Percentiles rank a stretch among this genome's conserved stretches.
Evolutionary conservation across 768 basidiomycete genomes (phyloP).

Genomic region (Suillus paluster): DNA sequence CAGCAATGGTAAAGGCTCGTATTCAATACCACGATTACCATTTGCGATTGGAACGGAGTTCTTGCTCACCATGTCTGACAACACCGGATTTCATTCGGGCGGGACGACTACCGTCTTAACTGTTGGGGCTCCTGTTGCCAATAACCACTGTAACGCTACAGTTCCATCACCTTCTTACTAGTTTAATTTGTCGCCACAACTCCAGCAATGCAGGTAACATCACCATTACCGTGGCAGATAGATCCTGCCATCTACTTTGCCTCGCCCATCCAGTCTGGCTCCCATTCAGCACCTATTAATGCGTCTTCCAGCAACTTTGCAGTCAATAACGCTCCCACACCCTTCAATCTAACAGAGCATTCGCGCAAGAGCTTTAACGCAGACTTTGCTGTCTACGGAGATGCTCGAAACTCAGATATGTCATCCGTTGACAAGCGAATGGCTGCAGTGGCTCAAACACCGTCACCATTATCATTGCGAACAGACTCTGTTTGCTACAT

Average conservation of each 20-base stretch:
- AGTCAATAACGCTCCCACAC: not conserved
- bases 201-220: conserved; percentile 63
- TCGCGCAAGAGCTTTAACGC: conserved; percentile 21
- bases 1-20: conserved; percentile 57
- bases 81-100: conserved; percentile 68
- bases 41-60: conserved; percentile 45
- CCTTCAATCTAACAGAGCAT: conserved; percentile 6
- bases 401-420: conserved; percentile 22
- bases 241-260: conserved; percentile 30
- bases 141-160: conserved; percentile 51
- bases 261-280: conserved; percentile 12
- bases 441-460: conserved; percentile 50
- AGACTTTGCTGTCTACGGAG: conserved; percentile 18
- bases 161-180: conserved; percentile 48
- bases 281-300: too few species aligned
- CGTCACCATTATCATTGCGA: conserved; percentile 21
- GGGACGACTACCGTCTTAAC: conserved; percentile 55
- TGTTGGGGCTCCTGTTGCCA: conserved; percentile 49
- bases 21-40: conserved; percentile 46
- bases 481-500: conserved; percentile 18
- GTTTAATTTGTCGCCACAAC: conserved; percentile 48
- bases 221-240: conserved; percentile 37
- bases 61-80: conserved; percentile 71
- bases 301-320: conserved; percentile 9
- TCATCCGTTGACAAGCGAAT: conserved; percentile 52